These are phyloP conservation scores for Lepiota brunneoincarnata DNA, from an alignment of 768 basidiomycete species.

Conservation along the genomic window DNA sequence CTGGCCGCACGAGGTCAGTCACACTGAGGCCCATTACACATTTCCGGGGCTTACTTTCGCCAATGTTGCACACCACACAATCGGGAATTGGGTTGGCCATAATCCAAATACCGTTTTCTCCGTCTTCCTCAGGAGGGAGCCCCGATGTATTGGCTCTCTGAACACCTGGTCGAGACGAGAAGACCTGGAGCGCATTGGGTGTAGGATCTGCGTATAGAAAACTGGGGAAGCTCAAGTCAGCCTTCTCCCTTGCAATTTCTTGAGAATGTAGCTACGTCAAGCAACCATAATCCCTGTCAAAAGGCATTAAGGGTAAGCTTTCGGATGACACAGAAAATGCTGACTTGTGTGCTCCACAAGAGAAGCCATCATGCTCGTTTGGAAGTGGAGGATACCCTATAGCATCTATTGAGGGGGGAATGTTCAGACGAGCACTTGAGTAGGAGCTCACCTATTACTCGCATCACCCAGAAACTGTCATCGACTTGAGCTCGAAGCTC, in stretches of 20 bases:
- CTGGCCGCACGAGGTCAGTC: constrained; percentile 28
- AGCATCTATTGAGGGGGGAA: not conserved
- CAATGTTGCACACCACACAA: constrained; percentile 88
- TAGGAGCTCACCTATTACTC: constrained; percentile 61
- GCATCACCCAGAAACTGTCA: constrained; percentile 89
- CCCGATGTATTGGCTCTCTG: constrained; percentile 26
- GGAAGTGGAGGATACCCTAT: constrained; percentile 87
- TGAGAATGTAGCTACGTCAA: constrained; percentile 55
- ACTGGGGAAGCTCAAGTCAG: constrained; percentile 33
- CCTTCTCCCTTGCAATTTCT: not conserved
- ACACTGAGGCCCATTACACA: not conserved
- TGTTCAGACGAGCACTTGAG: not conserved
- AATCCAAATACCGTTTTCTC: constrained; percentile 71
- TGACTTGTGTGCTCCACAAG: constrained; percentile 90
- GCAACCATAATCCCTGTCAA: constrained; percentile 82
- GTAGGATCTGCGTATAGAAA: constrained; percentile 85
- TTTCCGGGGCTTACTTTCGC: constrained; percentile 65
- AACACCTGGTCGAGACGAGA: constrained; percentile 44
- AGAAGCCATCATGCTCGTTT: constrained; percentile 73
- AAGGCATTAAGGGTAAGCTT: not conserved
- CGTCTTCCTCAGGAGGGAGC: constrained; percentile 50
- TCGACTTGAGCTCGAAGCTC: constrained; percentile 68
- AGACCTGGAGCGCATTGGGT: constrained; percentile 79
- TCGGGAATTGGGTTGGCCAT: constrained; percentile 80
- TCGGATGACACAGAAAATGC: not conserved